Base-by-base conservation (phyloP, 2,329 filamentous ascomycete species). In the Teratosphaeria nubilosa region DNA sequence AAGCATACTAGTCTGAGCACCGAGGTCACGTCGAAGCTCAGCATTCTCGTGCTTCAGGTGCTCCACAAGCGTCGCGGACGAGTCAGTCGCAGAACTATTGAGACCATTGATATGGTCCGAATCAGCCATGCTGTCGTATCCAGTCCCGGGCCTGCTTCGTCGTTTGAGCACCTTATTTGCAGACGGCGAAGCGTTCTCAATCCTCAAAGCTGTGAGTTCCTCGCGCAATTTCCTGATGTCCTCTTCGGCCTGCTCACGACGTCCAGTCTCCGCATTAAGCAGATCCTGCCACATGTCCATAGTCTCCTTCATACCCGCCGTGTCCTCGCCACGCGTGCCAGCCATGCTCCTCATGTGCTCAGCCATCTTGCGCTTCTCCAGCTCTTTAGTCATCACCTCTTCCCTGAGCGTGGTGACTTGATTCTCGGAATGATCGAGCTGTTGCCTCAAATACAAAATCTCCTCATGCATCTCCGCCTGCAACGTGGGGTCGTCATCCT, bases 1-100 rank as follows among this genome's bases (percentile, higher is more conserved):
- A 34, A 99, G 81, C 90, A 99, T 97, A 0, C 91, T 96, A 0
- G 91, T 95, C 72, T 99, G 94, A 2, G 94, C 94, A 61, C 91
- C 90, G 31, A 97, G 88, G 72, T 97, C 91, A 56, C 91, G 87
- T 56, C 92, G 85, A 32, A 99, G 75, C 71, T 96, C 92, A 2
- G 90, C 90, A 67, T 96, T 97, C 69, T 97, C 92, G 69, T 92
- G 90, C 55, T 89, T 86, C 30, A 97, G 77, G 65, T 95, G 87
- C 62, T 96, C 90, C n/a, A 48, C 78, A 76, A 58, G 78, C 78
- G 48, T 77, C 75, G 52, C 53, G n/a, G 59, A 62, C 6, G 63
- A 63, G 30, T 62, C 64, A 16, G 41, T 58, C 20, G 53, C 11
- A 1, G 61, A 48, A 45, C 60, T 22, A 51, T 78, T 77, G 52